Percentiles rank a stretch among this genome's conserved stretches.
phyloP scores from a whole-genome alignment of 768 basidiomycete species.

The Stropharia rugosoannulata region DNA sequence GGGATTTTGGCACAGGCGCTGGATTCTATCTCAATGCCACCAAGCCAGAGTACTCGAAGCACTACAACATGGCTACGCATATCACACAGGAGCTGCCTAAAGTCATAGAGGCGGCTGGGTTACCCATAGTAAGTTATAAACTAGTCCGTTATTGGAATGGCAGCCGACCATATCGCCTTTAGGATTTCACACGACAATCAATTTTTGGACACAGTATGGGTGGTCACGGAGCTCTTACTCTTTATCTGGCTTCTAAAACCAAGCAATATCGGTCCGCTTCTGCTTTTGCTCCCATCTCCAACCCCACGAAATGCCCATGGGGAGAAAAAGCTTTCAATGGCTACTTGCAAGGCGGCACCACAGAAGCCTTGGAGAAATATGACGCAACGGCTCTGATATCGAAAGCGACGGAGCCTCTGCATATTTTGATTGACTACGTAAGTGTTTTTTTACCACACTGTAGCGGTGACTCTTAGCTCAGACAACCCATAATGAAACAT shows the following conservation, averaged over 20 bases:
- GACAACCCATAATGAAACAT: neutral
- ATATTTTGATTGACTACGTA: constrained; percentile 87
- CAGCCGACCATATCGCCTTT: neutral
- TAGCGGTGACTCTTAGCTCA: no score
- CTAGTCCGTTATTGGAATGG: neutral
- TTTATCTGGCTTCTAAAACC: constrained; percentile 77
- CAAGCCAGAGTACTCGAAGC: constrained; percentile 60
- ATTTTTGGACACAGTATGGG: constrained; percentile 98
- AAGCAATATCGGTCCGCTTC: constrained; percentile 84
- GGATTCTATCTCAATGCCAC: constrained; percentile 98
- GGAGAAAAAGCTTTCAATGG: constrained; percentile 89
- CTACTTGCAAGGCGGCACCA: constrained; percentile 74
- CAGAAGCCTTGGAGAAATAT: constrained; percentile 72
- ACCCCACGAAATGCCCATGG: constrained; percentile 88
- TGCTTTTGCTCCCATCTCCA: constrained; percentile 84
- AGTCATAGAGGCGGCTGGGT: constrained; percentile 66
- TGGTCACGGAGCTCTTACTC: constrained; percentile 90
- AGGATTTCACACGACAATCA: constrained; percentile 84
- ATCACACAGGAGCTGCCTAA: constrained; percentile 83
- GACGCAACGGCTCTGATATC: constrained; percentile 86
- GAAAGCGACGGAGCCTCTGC: constrained; percentile 58
- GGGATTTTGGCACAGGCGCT: constrained; percentile 95
- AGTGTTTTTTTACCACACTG: constrained; percentile 20
- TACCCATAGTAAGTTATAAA: constrained; percentile 68
- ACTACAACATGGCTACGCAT: constrained; percentile 90